phyloP scores from a whole-genome alignment of 495 filamentous ascomycete species.

The Clohesyomyces aquaticus region DNA sequence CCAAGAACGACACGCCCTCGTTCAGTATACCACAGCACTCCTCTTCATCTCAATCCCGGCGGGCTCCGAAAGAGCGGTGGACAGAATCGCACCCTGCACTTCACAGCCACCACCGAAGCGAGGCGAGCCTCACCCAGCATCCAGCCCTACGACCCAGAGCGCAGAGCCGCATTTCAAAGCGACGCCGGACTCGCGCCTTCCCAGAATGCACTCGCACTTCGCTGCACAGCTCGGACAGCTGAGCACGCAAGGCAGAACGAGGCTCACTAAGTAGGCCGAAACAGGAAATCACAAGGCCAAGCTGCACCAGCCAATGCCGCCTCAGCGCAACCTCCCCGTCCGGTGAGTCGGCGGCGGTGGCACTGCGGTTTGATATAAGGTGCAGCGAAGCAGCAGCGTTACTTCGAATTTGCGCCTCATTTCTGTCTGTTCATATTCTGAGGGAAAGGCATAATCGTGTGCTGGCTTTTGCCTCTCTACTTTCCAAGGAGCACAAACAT shows the following conservation, averaged over 20 bases:
- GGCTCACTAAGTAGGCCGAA: background rate
- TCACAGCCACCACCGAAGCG: conserved; percentile 12
- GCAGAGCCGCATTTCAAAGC: conserved; percentile 10
- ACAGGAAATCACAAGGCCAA: background rate
- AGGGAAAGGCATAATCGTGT: background rate
- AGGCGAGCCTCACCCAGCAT: conserved; percentile 7
- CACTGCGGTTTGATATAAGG: background rate
- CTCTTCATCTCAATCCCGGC: conserved; percentile 1
- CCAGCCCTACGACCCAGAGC: background rate
- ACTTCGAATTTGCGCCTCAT: background rate
- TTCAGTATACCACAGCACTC: background rate
- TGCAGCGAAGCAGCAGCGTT: background rate
- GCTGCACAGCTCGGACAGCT: background rate
- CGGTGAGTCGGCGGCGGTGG: background rate
- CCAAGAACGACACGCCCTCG: background rate
- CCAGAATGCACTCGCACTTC: background rate
- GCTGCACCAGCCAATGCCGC: background rate
- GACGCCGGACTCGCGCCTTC: background rate
- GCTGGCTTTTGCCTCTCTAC: too few species aligned
- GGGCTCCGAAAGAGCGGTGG: conserved; percentile 33
- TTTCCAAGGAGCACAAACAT: too few species aligned
- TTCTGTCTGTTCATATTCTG: background rate
- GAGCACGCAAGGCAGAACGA: background rate
- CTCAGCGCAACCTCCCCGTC: background rate
- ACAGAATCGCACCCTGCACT: background rate